Base-by-base conservation (phyloP, 2,329 filamentous ascomycete species). In the Cladosporium velox region DNA sequence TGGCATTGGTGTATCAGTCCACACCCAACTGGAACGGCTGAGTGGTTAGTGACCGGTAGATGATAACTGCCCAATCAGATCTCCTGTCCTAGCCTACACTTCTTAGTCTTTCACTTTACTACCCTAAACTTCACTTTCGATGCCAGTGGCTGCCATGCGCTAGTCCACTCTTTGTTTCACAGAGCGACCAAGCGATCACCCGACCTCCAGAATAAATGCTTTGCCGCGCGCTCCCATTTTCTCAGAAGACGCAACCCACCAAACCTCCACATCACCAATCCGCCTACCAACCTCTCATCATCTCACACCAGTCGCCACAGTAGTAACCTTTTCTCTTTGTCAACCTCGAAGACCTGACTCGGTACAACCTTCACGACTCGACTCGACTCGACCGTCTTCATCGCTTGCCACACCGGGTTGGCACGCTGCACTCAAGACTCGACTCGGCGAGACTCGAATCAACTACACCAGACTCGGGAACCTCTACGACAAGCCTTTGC, bases 381-480 rank as follows among this genome's bases (percentile, higher is more conserved):
- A 41, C 15, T 14, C 38, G 15, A n/a, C 15, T 41, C 15, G 38
- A 41, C 15, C 6, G 18, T 18, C 15, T 6, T 41, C 15, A 41
- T 41, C 4, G 15, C 14, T 41, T 14, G 38, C 38, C 38, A n/a
- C 38, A 41, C 15, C 38, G 38, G 2, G 15, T n/a, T 7, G 15
- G 5, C 15, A 41, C 38, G 38, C 38, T 41, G 15, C 38, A 41
- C 15, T n/a, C 15, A 14, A 41, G 38, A n/a, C 38, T 41, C 15
- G 15, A 41, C 38, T 41, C 15, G 38, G 5, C 14, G 35, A 12
- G 5, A 4, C 5, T 6, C 51, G 12, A 67, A 24, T 66, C 65
- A 0, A 65, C 66, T 49, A 59, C 67, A 67, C 62, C 21, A 26
- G 11, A 26, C 21, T 51, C 47, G 26, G 12, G 10, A 6, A 12